A percentile compares a stretch with the other conserved stretches of the same genome.
These are phyloP conservation scores for Hemisphaericaspora xylofermentans DNA, from an alignment of 1,139 yeast genomes.

Conservation along the genomic window DNA sequence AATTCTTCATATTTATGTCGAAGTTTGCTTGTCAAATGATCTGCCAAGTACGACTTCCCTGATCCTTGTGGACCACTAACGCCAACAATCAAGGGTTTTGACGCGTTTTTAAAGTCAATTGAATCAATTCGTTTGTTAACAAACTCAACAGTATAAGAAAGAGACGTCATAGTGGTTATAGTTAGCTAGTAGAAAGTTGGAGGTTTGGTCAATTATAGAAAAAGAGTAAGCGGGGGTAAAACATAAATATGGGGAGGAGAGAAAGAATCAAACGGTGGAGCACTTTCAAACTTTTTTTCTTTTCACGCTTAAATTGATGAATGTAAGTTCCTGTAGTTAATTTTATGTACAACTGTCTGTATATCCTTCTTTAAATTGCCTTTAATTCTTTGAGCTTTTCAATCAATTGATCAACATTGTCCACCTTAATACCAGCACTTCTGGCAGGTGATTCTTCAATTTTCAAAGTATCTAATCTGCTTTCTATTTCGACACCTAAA, in stretches of 20 bases:
- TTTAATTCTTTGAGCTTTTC: constrained; percentile 72
- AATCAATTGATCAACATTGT: constrained; percentile 77
- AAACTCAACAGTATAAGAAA: constrained; percentile 21
- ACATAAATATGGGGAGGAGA: no score
- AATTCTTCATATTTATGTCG: constrained; percentile 35
- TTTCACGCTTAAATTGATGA: background rate
- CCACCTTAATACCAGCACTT: constrained; percentile 78
- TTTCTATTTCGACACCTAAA: constrained; percentile 62
- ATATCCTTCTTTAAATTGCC: constrained; percentile 46
- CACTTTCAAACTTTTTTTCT: no score
- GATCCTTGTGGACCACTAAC: constrained; percentile 92
- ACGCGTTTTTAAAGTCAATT: constrained; percentile 15
- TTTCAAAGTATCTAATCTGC: constrained; percentile 66
- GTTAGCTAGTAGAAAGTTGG: background rate
- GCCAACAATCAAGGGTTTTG: constrained; percentile 59
- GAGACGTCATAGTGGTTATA: constrained; percentile 22
- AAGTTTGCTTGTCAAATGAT: constrained; percentile 39
- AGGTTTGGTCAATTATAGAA: background rate
- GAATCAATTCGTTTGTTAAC: constrained; percentile 19
- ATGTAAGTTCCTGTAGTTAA: background rate
- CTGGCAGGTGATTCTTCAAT: constrained; percentile 86
- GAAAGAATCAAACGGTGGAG: no score
- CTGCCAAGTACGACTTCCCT: constrained; percentile 76
- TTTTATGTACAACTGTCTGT: background rate
- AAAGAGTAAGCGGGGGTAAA: background rate